phyloP scores from a whole-genome alignment of 192 early-diverging fungal species.

The Podila minutissima region DNA sequence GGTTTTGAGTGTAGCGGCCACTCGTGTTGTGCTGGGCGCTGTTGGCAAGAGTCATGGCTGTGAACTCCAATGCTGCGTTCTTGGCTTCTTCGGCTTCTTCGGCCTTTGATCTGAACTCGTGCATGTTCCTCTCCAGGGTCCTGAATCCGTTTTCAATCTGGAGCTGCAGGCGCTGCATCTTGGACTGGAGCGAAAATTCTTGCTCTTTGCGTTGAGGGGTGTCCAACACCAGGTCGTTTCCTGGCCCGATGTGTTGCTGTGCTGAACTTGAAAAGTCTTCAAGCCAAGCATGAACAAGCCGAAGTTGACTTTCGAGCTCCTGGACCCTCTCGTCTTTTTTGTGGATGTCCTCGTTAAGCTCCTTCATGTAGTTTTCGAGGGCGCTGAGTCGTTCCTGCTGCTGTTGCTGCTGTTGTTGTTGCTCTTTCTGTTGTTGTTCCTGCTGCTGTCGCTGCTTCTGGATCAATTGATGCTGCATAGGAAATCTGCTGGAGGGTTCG shows the following conservation, averaged over 20 bases:
- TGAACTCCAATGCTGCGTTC: conserved; percentile 35
- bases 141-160: conserved; percentile 39
- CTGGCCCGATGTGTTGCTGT: background rate
- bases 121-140: conserved; percentile 15
- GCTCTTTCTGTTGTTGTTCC: background rate
- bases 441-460: background rate
- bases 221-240: background rate
- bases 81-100: conserved; percentile 28
- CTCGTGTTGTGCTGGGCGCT: background rate
- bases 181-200: conserved; percentile 4
- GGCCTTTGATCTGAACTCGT: conserved; percentile 25
- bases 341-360: conserved; percentile 35
- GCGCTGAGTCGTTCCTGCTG: conserved; percentile 11
- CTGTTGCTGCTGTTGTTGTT: conserved; percentile 10
- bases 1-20: background rate
- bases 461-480: background rate
- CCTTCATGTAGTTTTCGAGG: conserved; percentile 43
- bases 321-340: conserved; percentile 41
- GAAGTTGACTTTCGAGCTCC: conserved; percentile 30
- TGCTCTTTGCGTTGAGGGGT: background rate
- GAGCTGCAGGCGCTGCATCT: conserved; percentile 18
- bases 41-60: conserved; percentile 28
- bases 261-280: conserved; percentile 22
- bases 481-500: background rate
- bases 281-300: conserved; percentile 30